Evolutionary conservation across 352 stramenopile species (phyloP).

Genomic region (Globisporangium okanoganense): DNA sequence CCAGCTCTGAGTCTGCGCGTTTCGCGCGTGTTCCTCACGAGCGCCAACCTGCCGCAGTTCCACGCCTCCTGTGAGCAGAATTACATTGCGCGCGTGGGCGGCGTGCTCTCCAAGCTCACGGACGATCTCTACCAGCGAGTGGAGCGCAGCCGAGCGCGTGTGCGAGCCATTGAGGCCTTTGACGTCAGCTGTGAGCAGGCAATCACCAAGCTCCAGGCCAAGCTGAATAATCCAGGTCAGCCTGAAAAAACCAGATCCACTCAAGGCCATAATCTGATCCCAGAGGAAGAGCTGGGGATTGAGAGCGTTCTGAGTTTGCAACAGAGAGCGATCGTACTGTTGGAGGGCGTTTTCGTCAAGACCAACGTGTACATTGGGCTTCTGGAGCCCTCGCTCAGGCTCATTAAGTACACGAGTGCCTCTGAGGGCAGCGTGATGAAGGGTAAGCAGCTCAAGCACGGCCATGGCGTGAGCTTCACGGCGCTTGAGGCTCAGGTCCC

Average conservation of each 20-base stretch:
- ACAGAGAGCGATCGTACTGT: conserved; percentile 20
- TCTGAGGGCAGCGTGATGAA: conserved; percentile 53
- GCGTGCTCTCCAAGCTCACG: conserved; percentile 29
- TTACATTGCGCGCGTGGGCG: conserved; percentile 43
- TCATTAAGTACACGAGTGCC: conserved; percentile 50
- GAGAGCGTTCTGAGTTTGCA: conserved; percentile 42
- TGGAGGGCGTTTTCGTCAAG: conserved; percentile 30
- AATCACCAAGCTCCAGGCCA: conserved; percentile 2
- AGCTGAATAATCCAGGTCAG: neutral
- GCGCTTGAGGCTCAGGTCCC: conserved; percentile 32
- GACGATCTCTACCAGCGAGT: conserved; percentile 34
- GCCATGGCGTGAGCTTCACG: conserved; percentile 55
- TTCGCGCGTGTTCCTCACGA: conserved; percentile 36
- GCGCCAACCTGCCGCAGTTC: conserved; percentile 34
- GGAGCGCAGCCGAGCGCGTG: conserved; percentile 34
- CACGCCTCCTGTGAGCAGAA: conserved; percentile 40
- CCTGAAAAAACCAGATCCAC: neutral
- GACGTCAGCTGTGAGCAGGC: conserved; percentile 24
- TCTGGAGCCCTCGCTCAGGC: conserved; percentile 40
- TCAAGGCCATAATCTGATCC: conserved; percentile 10
- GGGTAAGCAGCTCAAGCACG: conserved; percentile 53
- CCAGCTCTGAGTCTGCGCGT: conserved; percentile 18
- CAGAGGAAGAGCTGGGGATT: conserved; percentile 35
- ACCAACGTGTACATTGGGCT: conserved; percentile 65
- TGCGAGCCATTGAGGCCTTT: conserved; percentile 25